Percentiles rank a stretch among this genome's conserved stretches.
phyloP scores from a whole-genome alignment of 176 grass and related monocot genomes.

The Coix lacrymajobi region DNA sequence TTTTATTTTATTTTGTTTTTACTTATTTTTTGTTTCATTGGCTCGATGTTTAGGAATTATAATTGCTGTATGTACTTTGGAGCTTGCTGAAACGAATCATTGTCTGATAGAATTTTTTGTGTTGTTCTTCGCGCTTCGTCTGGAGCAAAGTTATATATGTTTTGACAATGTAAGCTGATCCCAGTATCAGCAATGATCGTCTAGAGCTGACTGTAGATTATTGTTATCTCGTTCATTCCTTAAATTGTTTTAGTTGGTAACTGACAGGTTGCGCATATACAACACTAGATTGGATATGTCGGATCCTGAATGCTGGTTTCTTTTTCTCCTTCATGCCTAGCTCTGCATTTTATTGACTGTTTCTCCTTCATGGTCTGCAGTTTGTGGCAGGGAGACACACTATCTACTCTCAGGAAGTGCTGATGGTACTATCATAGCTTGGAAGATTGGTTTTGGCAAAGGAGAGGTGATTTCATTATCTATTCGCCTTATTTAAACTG shows the following conservation, averaged over 20 bases:
- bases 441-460: constrained; percentile 67
- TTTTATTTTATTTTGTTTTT: neutral
- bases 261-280: neutral
- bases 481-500: neutral
- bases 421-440: constrained; percentile 76
- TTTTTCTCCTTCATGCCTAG: neutral
- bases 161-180: neutral
- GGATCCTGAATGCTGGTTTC: neutral
- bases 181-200: neutral
- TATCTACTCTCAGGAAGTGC: constrained; percentile 84
- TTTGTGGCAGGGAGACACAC: constrained; percentile 36
- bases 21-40: neutral
- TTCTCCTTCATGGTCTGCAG: constrained; percentile 41
- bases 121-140: neutral
- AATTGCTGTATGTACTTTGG: neutral
- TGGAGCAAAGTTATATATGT: neutral
- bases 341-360: neutral
- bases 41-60: neutral
- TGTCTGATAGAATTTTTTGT: neutral
- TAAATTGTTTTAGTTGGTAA: neutral
- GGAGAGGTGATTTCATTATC: constrained; percentile 32
- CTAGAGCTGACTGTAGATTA: neutral
- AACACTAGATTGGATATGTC: neutral
- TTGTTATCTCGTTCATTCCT: neutral
- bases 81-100: neutral